Evolutionary conservation across 2,329 filamentous ascomycete genomes (phyloP).

Genomic region (Calonectria leucothoes): DNA sequence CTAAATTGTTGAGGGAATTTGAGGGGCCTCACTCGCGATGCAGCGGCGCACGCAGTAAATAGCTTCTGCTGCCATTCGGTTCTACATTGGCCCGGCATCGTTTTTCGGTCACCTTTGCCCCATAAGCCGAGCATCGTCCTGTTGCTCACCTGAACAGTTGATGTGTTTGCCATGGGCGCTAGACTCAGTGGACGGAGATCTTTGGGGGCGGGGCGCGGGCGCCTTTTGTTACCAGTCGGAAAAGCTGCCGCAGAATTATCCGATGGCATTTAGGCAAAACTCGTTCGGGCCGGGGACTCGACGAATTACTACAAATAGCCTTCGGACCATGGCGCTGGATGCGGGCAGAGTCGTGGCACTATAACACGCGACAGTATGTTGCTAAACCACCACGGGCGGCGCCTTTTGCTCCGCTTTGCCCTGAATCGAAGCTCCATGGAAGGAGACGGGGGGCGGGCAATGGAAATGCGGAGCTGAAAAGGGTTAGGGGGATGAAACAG

Average conservation of each 20-base stretch:
- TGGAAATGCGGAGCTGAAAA: not conserved
- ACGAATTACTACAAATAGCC: not conserved
- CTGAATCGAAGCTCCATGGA: not conserved
- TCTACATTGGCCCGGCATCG: not conserved
- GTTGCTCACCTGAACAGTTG: not conserved
- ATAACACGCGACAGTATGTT: not conserved
- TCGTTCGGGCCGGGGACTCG: not conserved
- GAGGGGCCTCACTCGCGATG: not conserved
- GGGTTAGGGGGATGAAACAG: not conserved
- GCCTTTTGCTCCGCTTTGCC: not conserved
- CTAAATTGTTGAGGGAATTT: slow-evolving; percentile 5
- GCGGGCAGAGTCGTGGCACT: not conserved
- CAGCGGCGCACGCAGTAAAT: not conserved
- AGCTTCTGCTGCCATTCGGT: not conserved
- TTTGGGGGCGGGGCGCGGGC: not conserved
- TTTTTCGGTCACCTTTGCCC: not conserved
- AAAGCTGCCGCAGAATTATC: not conserved
- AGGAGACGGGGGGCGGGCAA: too few species aligned
- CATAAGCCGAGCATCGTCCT: not conserved
- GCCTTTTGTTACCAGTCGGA: not conserved
- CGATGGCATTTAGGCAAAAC: not conserved
- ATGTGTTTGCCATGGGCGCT: not conserved
- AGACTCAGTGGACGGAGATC: not conserved
- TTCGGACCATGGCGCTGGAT: not conserved
- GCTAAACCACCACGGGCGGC: not conserved